Conservation (phyloP, 805 yeast genomes). For the Candida dajiaensis region DNA sequence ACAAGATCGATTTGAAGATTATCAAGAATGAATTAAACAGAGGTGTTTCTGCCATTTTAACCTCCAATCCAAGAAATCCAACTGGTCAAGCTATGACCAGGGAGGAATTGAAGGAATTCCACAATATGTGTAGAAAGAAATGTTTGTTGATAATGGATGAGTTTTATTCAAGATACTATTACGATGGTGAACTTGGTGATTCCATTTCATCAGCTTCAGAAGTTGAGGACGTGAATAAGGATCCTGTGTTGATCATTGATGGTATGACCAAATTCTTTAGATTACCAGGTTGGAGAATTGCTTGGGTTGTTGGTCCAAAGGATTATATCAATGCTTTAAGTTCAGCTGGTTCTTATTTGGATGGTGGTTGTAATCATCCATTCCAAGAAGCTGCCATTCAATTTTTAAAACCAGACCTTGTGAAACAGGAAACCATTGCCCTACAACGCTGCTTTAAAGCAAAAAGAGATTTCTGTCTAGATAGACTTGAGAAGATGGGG, state of each 20-base stretch:
- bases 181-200: slow-evolving; percentile 48
- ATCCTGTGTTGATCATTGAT: slow-evolving; percentile 54
- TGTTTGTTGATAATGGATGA: slow-evolving; percentile 61
- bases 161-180: slow-evolving; percentile 53
- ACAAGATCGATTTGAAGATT: slow-evolving; percentile 47
- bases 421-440: slow-evolving; percentile 48
- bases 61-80: slow-evolving; percentile 60
- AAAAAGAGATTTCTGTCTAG: slow-evolving; percentile 51
- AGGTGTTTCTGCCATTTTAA: slow-evolving; percentile 52
- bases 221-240: slow-evolving; percentile 48
- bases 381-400: slow-evolving; percentile 56
- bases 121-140: slow-evolving; percentile 42
- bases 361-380: slow-evolving; percentile 58
- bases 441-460: slow-evolving; percentile 49
- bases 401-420: slow-evolving; percentile 45
- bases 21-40: slow-evolving; percentile 46
- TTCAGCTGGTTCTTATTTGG: slow-evolving; percentile 54
- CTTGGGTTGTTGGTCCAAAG: slow-evolving; percentile 61
- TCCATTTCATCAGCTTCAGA: slow-evolving; percentile 45
- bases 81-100: slow-evolving; percentile 50
- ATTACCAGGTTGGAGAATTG: slow-evolving; percentile 59
- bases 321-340: slow-evolving; percentile 49
- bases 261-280: slow-evolving; percentile 58
- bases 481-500: slow-evolving; percentile 46
- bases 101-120: slow-evolving; percentile 41